Percentiles rank a stretch among this genome's conserved stretches.
Evolutionary conservation across 1,284 basidiomycete species (phyloP).

Genomic region (Ceratobasidium sp.): DNA sequence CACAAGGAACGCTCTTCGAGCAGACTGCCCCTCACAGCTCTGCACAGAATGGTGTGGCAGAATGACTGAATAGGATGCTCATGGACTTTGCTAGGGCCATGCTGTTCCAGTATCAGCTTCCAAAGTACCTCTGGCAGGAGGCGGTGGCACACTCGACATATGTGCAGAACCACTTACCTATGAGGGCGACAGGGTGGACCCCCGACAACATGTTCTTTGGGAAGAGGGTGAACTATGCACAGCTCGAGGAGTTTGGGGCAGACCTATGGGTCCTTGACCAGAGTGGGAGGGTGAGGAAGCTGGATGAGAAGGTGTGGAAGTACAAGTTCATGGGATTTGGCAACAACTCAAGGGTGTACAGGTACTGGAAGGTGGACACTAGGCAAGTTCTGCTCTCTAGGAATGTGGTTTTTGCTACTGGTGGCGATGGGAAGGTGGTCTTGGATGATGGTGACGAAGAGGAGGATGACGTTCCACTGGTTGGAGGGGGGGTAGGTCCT

Average conservation of each 20-base stretch:
- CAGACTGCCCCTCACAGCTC: slow-evolving; percentile 1
- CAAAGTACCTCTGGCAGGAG: not conserved
- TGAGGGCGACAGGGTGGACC: not conserved
- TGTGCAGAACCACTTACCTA: not conserved
- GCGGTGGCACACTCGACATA: not conserved
- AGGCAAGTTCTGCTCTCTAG: not conserved
- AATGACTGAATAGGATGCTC: not conserved
- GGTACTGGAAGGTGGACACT: not conserved
- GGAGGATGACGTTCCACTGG: not conserved
- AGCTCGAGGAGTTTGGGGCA: slow-evolving; percentile 12
- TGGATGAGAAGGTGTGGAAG: not conserved
- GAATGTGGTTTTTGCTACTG: not conserved
- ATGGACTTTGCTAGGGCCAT: not conserved
- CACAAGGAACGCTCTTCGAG: slow-evolving; percentile 46
- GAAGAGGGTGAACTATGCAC: not conserved
- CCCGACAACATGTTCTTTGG: slow-evolving; percentile 1
- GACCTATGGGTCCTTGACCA: not conserved
- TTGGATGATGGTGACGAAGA: not conserved
- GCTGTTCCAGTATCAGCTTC: not conserved
- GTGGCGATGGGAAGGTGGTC: not conserved
- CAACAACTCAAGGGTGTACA: not conserved
- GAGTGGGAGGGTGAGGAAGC: not conserved
- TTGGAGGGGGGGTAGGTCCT: no score
- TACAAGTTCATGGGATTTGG: not conserved
- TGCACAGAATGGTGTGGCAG: not conserved